Evolutionary conservation across 345 rosid genomes (phyloP).

Genomic region (Corymbia maculata): DNA sequence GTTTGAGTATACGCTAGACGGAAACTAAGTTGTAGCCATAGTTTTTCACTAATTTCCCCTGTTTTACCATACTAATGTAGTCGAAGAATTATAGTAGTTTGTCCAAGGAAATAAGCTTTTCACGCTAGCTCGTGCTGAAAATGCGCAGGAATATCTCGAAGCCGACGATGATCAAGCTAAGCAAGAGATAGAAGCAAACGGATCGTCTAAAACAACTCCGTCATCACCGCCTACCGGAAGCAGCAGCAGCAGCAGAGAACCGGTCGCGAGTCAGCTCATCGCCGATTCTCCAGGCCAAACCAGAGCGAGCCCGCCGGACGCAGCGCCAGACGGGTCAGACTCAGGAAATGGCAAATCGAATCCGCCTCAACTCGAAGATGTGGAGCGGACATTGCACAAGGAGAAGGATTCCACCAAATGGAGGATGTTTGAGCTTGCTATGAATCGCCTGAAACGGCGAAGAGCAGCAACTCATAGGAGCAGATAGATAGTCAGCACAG

Average conservation of each 20-base stretch:
- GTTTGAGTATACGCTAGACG: neutral
- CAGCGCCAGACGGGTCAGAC: neutral
- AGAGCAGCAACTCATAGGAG: neutral
- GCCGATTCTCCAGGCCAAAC: neutral
- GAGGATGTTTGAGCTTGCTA: neutral
- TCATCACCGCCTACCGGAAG: neutral
- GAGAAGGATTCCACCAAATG: neutral
- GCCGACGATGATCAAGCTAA: neutral
- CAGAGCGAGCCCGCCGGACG: neutral
- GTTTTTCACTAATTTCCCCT: neutral
- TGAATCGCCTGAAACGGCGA: neutral
- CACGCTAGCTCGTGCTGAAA: neutral
- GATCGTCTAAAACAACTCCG: neutral
- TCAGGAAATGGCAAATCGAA: neutral
- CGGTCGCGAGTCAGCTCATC: neutral
- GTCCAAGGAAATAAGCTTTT: neutral
- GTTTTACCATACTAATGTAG: neutral
- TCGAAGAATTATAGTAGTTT: neutral
- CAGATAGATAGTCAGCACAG: neutral
- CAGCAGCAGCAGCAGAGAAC: neutral
- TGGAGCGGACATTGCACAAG: neutral
- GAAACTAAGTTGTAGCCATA: neutral
- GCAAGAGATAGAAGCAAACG: neutral
- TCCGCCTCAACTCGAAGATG: neutral
- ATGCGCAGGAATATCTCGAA: neutral